Conservation (phyloP, 2,329 filamentous ascomycete species). For the Aspergillus neoniger region DNA sequence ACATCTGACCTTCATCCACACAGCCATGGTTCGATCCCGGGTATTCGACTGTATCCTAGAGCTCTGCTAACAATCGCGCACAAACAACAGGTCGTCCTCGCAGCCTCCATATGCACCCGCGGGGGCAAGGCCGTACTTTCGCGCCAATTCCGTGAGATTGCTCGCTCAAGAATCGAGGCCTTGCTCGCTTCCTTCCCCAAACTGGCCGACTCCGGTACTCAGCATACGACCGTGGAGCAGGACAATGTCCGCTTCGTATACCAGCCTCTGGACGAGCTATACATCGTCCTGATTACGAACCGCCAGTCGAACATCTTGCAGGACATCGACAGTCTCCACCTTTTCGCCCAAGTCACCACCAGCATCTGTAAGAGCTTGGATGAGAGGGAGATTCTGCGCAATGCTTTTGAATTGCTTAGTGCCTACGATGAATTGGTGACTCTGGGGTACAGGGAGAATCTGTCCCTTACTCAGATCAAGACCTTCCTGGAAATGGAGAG, state of each 20-base stretch:
- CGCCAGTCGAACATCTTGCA: constrained; percentile 98
- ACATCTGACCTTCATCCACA: not conserved
- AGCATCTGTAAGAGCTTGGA: constrained; percentile 96
- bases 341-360: constrained; percentile 95
- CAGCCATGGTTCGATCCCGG: constrained; percentile 31
- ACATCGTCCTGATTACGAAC: constrained; percentile 99
- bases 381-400: constrained; percentile 90
- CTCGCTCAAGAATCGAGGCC: constrained; percentile 92
- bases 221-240: constrained; percentile 97
- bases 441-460: constrained; percentile 91
- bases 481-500: constrained; percentile 99
- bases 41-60: not conserved
- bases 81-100: constrained; percentile 80
- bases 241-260: constrained; percentile 99
- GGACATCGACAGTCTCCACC: constrained; percentile 96
- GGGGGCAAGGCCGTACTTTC: constrained; percentile 98
- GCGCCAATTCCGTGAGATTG: constrained; percentile 96
- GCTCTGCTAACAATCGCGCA: constrained; percentile 24
- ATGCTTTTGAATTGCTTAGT: constrained; percentile 93
- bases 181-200: constrained; percentile 97
- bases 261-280: constrained; percentile 97
- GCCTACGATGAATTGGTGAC: constrained; percentile 98
- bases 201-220: constrained; percentile 90
- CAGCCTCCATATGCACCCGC: constrained; percentile 97
- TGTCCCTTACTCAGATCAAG: constrained; percentile 96